Conservation (phyloP, 805 yeast species). For the Schwanniomyces yamadae region DNA sequence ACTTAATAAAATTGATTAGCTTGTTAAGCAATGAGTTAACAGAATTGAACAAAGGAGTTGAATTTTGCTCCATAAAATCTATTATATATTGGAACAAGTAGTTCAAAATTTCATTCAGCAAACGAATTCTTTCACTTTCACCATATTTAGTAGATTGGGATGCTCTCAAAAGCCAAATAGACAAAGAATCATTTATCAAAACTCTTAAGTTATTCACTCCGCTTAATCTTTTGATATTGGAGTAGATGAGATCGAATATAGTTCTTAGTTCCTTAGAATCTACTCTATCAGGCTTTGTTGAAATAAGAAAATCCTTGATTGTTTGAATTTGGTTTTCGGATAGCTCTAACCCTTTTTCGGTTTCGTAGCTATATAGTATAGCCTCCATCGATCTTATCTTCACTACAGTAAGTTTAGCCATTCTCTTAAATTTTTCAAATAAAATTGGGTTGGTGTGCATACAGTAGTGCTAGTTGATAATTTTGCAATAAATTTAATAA, state of each 20-base stretch:
- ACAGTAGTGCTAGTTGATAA: too few relatives aligned
- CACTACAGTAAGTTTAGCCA: too few relatives aligned
- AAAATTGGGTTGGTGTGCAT: too few relatives aligned
- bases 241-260: not conserved
- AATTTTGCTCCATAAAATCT: constrained; percentile 70
- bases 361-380: not conserved
- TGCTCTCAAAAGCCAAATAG: constrained; percentile 64
- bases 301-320: constrained; percentile 3
- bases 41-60: constrained; percentile 70
- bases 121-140: not conserved
- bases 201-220: constrained; percentile 25
- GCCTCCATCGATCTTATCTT: too few relatives aligned
- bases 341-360: not conserved
- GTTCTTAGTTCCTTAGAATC: not conserved
- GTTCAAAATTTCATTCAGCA: not conserved
- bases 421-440: too few relatives aligned
- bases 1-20: constrained; percentile 39
- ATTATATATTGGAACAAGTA: constrained; percentile 48
- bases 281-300: not conserved
- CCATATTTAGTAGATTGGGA: constrained; percentile 31
- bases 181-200: constrained; percentile 54
- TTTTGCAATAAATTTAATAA: too few relatives aligned
- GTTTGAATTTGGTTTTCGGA: not conserved
- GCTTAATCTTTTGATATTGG: not conserved
- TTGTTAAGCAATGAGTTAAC: constrained; percentile 60